Conservation (phyloP, 2,329 filamentous ascomycete species). For the Chaetothyriales sp. region DNA sequence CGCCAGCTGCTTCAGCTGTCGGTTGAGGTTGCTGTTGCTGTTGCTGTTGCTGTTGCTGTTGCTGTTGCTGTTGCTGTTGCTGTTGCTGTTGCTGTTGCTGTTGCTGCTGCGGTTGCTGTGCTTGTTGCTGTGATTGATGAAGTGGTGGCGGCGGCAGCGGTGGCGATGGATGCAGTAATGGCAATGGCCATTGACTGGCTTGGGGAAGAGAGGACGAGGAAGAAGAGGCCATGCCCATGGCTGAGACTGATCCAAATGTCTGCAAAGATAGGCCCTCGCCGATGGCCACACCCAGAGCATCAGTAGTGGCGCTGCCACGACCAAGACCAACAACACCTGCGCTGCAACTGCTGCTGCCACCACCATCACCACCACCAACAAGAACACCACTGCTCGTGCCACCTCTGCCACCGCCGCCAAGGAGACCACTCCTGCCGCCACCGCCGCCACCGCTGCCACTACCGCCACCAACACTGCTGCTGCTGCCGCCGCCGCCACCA, state of each 20-base stretch:
- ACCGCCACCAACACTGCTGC: not conserved
- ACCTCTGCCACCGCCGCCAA: not conserved
- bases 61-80: no score
- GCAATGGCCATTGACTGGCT: not conserved
- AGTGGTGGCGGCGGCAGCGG: not conserved
- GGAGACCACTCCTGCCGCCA: not conserved
- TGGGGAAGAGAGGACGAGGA: not conserved
- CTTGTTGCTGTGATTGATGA: no score
- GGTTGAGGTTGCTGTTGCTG: no score
- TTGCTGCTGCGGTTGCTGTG: no score
- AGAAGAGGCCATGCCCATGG: not conserved
- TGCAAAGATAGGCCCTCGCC: not conserved
- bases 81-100: no score
- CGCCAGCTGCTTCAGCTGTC: not conserved
- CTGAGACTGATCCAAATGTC: not conserved
- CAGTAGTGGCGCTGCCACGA: no score
- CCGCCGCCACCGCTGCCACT: not conserved
- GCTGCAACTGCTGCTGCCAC: not conserved
- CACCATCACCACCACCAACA: no score
- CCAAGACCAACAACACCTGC: no score
- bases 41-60: no score
- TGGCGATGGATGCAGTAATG: not conserved
- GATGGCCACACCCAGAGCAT: not conserved
- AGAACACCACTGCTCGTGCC: no score
- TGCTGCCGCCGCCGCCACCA: not conserved